Evolutionary conservation across 768 basidiomycete genomes (phyloP), one percentile per base, ranked within the genome.

Genomic region (Boletus vermiculosoides): DNA sequence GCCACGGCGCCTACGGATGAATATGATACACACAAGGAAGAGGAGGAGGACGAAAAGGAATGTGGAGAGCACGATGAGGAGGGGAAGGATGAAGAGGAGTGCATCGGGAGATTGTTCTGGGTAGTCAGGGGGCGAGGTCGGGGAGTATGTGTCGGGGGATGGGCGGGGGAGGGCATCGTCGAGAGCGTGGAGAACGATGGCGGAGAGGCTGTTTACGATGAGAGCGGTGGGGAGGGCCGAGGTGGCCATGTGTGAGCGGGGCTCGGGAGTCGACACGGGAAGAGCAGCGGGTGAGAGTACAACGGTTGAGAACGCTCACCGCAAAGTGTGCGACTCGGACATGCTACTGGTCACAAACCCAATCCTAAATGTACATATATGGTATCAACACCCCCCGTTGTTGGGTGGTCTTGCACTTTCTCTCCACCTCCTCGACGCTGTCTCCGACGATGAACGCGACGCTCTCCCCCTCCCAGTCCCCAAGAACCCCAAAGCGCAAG

Each of bases 41-140:
- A 96, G 79, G 48, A 98, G 81, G 61, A 98, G 84, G 52, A 98
- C 86, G 72, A 98, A 90, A 51, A 99, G 83, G 62, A 98, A 90
- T 6, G 93, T 93, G 23, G 92, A 88, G 34, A 98, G 83, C 46
- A 98, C 89, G 75, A 98, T 91, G 68, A 98, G 86, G 52, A 99
- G 82, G 28, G 96, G 96, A 7, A 99, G 83, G 57, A 99, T 85
- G 66, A 98, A 84, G 68, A 91, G 82, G 58, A 92, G 84, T 31
- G 88, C 83, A 66, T 92, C 88, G 51, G 79, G 78, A 33, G 62
- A 55, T 30, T 65, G 68, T 22, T 70, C 66, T 50, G 65, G 55
- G 41, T 51, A 45, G 48, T 70, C 68, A 41, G 60, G 34, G 48
- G 49, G 45, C 6, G 41, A 13, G 41, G 37, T 28, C 18, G 37